Evolutionary conservation across 1,284 basidiomycete genomes (phyloP).

Genomic region (Cutaneotrichosporon arboriforme): DNA sequence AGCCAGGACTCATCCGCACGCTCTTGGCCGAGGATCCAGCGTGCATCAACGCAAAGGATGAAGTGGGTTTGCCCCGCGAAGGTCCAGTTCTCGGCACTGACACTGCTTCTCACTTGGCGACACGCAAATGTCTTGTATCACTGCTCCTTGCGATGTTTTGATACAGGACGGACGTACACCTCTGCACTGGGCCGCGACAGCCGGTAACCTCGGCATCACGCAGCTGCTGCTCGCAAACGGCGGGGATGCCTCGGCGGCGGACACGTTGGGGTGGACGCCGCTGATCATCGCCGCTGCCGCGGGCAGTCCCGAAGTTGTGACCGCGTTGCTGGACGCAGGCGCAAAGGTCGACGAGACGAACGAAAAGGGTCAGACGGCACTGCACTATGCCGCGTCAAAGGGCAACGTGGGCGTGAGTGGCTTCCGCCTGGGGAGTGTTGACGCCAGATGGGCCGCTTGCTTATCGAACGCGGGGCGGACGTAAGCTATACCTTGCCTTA

Average conservation of each 20-base stretch:
- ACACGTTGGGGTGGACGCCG: slow-evolving; percentile 75
- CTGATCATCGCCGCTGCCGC: slow-evolving; percentile 65
- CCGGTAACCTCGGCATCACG: slow-evolving; percentile 61
- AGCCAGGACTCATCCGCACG: slow-evolving; percentile 65
- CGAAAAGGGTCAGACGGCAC: slow-evolving; percentile 76
- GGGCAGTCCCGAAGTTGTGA: slow-evolving; percentile 69
- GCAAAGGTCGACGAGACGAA: slow-evolving; percentile 76
- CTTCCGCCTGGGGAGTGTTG: slow-evolving; percentile 14
- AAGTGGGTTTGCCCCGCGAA: slow-evolving; percentile 49
- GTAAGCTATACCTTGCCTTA: slow-evolving; percentile 49
- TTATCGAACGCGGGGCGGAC: slow-evolving; percentile 81
- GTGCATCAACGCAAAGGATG: slow-evolving; percentile 63
- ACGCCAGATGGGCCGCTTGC: slow-evolving; percentile 71
- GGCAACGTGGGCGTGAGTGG: slow-evolving; percentile 69
- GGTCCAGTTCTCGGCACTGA: neutral
- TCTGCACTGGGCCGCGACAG: slow-evolving; percentile 81
- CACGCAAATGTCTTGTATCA: neutral
- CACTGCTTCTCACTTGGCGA: neutral
- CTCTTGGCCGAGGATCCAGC: slow-evolving; percentile 64
- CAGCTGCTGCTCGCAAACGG: slow-evolving; percentile 68
- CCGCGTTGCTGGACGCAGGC: slow-evolving; percentile 74
- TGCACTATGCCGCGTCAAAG: slow-evolving; percentile 96
- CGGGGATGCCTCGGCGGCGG: slow-evolving; percentile 62
- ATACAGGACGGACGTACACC: slow-evolving; percentile 77
- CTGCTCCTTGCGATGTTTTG: neutral